phyloP scores from a whole-genome alignment of 345 rosid genomes.

The Murraya koenigii region DNA sequence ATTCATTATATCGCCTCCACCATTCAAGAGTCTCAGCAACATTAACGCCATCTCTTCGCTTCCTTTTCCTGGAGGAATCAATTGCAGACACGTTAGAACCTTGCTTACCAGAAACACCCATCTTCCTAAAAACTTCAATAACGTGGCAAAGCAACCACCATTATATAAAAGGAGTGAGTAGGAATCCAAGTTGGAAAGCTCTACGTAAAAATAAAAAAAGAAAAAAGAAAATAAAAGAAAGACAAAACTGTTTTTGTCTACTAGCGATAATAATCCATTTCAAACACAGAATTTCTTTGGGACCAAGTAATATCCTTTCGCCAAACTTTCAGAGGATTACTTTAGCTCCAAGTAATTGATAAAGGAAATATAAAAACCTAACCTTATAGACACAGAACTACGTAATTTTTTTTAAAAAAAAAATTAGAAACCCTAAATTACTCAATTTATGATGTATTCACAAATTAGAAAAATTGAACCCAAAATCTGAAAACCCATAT shows the following conservation, averaged over 20 bases:
- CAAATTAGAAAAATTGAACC: not conserved
- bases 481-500: not conserved
- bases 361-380: not conserved
- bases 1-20: constrained; percentile 60
- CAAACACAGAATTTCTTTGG: not conserved
- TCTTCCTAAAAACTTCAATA: not conserved
- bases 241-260: not conserved
- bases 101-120: constrained; percentile 27
- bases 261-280: not conserved
- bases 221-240: no score
- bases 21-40: constrained; percentile 54
- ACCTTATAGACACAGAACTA: not conserved
- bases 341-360: not conserved
- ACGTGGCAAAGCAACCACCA: not conserved
- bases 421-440: not conserved
- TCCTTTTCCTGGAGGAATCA: constrained; percentile 53
- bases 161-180: not conserved
- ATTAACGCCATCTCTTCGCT: constrained; percentile 38
- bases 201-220: not conserved
- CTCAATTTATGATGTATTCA: not conserved
- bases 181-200: not conserved
- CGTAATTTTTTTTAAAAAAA: not conserved
- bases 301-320: not conserved
- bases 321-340: not conserved
- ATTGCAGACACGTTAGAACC: constrained; percentile 20